These are phyloP conservation scores for Lactarius sp. DNA, from an alignment of 768 basidiomycete species.

Conservation along the genomic window DNA sequence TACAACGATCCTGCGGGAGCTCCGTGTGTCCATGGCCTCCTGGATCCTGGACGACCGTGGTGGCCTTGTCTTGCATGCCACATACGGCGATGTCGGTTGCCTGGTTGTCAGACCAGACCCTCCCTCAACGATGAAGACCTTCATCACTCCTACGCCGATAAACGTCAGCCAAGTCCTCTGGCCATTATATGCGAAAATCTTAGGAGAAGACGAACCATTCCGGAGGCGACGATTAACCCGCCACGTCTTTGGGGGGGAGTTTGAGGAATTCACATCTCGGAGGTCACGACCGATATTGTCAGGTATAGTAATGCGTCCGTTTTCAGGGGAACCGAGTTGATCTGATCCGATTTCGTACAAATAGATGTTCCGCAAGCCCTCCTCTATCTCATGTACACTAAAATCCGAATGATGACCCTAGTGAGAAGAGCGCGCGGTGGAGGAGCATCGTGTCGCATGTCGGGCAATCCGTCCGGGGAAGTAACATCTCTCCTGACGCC, in stretches of 20 bases:
- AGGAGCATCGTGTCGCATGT: conserved; percentile 3
- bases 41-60: conserved; percentile 12
- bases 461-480: background rate
- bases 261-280: background rate
- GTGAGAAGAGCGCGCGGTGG: conserved; percentile 11
- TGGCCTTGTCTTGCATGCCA: conserved; percentile 7
- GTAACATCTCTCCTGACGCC: conserved; percentile 6
- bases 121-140: conserved; percentile 8
- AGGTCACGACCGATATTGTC: conserved; percentile 4
- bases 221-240: too few relatives aligned
- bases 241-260: too few relatives aligned
- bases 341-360: background rate
- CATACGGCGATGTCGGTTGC: conserved; percentile 18
- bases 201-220: too few relatives aligned
- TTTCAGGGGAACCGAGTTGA: background rate
- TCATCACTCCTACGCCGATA: background rate
- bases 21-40: conserved; percentile 18
- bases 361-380: conserved; percentile 11
- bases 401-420: conserved; percentile 12
- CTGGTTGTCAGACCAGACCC: conserved; percentile 2
- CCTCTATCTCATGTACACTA: conserved; percentile 6
- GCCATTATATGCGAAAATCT: conserved; percentile 6
- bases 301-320: background rate
- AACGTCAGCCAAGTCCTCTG: background rate
- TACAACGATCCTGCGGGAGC: conserved; percentile 6